Conservation (phyloP, 2,329 filamentous ascomycete genomes). For the Zasmidium cellare region DNA sequence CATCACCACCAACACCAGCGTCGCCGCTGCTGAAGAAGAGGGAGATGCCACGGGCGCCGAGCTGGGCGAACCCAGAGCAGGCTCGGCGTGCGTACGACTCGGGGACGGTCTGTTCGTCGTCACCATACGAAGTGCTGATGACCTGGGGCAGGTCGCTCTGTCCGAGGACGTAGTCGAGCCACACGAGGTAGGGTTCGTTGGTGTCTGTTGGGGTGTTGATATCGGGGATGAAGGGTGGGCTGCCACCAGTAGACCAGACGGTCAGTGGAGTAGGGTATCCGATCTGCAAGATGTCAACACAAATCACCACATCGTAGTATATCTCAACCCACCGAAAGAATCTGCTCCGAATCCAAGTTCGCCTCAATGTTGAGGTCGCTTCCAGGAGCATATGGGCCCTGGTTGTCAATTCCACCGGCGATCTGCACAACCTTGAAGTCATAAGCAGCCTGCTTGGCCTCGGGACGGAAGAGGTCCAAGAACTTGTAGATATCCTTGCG, state of each 20-base stretch:
- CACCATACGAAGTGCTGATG: slow-evolving; percentile 66
- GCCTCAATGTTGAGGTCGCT: slow-evolving; percentile 49
- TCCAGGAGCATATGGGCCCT: slow-evolving; percentile 37
- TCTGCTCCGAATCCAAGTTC: slow-evolving; percentile 64
- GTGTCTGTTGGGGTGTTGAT: slow-evolving; percentile 49
- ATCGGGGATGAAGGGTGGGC: slow-evolving; percentile 54
- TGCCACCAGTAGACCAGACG: slow-evolving; percentile 62
- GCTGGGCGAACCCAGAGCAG: slow-evolving; percentile 62
- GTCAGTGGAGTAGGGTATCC: slow-evolving; percentile 55
- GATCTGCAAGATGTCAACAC: slow-evolving; percentile 31
- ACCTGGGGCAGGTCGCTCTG: slow-evolving; percentile 60
- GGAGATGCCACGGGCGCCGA: slow-evolving; percentile 66
- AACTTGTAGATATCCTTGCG: slow-evolving; percentile 60
- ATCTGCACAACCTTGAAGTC: slow-evolving; percentile 61
- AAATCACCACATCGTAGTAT: too few relatives aligned
- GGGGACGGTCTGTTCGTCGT: slow-evolving; percentile 65
- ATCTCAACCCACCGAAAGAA: slow-evolving; percentile 49
- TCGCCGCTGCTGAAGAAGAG: slow-evolving; percentile 67
- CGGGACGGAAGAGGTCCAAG: slow-evolving; percentile 55
- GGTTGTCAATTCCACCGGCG: slow-evolving; percentile 54
- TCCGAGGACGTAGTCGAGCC: slow-evolving; percentile 59
- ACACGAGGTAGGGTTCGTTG: slow-evolving; percentile 70
- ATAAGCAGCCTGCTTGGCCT: slow-evolving; percentile 46
- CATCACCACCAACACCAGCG: slow-evolving; percentile 53
- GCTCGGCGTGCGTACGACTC: slow-evolving; percentile 60